Base-by-base conservation (phyloP, 805 yeast species). In the Starmerella kuoi region DNA sequence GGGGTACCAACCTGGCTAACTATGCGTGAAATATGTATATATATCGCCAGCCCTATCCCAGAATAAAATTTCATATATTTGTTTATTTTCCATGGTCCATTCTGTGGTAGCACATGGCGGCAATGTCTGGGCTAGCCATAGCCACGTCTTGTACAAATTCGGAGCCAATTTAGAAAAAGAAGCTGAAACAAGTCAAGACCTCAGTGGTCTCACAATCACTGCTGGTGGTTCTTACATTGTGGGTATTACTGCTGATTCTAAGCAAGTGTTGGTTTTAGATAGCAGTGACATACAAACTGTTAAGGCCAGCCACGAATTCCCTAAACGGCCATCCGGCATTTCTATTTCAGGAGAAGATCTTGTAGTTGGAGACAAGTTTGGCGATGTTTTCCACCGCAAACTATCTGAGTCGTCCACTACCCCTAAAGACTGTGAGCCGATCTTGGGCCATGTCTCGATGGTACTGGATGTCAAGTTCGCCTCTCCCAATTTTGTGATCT, bases 401-500 rank as follows among this genome's bases (percentile, higher is more conserved):
- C 65, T 84, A 30, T 63, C 69, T 2, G 61, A 76, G 23, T 63
- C 63, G 19, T 12, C 28, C n/a, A 56, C 58, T 12, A 56, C 58
- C 12, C 52, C 59, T 3, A 59, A 63, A 2, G 61, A 59, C 38
- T 53, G 55, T n/a, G 53, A 54, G 24, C 59, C 74, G 2, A 68
- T 88, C 5, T 64, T 88, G 41, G 99, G 99, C 6, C 99, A 91
- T 61, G 97, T 91, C 4, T 87, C 96, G 2, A 85, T 91, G 95
- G 70, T 91, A 47, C 81, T 94, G n/a, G 85, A 77, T 48, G 64
- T 76, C 22, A 66, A 69, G 11, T 52, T 54, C 2, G 58, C 61
- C 34, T 5, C 37, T 7, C 30, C 40, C 5, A 71, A 68, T 7
- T 70, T 72, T 45, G 59, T 87, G 14, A 68, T 88, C 42, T 77